These are phyloP conservation scores for Mollisia scopiformis DNA, from an alignment of 2,329 filamentous ascomycete species.

Conservation along the genomic window DNA sequence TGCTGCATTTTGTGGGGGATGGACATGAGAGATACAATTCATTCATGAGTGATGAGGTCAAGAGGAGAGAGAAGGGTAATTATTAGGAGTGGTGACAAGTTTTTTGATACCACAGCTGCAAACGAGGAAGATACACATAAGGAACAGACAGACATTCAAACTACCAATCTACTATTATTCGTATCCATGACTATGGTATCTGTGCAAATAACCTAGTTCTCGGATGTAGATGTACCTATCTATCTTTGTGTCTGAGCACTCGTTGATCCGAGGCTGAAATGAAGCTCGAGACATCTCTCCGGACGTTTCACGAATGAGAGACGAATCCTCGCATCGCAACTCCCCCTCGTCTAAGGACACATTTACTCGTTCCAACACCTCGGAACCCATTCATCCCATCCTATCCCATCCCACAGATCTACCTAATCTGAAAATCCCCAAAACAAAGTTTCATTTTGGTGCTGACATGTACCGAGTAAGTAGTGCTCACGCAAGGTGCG, in stretches of 20 bases:
- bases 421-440: background rate
- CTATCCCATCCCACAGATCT: no score
- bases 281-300: background rate
- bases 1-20: slow-evolving; percentile 11
- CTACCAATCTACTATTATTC: background rate
- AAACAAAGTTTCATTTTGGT: background rate
- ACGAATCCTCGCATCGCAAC: no score
- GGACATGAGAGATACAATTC: background rate
- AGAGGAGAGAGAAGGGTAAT: background rate
- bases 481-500: no score
- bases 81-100: background rate
- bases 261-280: background rate
- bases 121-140: no score
- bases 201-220: background rate
- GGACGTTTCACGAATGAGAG: background rate
- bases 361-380: background rate
- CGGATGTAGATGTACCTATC: background rate
- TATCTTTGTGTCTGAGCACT: background rate
- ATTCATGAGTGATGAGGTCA: background rate
- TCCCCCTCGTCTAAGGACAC: no score
- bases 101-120: background rate
- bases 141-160: no score
- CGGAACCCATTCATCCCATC: no score
- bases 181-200: background rate
- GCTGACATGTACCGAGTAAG: background rate